Percentiles rank a stretch among this genome's conserved stretches.
phyloP scores from a whole-genome alignment of 1,139 yeast genomes.

The Eremothecium cymbalariae region DNA sequence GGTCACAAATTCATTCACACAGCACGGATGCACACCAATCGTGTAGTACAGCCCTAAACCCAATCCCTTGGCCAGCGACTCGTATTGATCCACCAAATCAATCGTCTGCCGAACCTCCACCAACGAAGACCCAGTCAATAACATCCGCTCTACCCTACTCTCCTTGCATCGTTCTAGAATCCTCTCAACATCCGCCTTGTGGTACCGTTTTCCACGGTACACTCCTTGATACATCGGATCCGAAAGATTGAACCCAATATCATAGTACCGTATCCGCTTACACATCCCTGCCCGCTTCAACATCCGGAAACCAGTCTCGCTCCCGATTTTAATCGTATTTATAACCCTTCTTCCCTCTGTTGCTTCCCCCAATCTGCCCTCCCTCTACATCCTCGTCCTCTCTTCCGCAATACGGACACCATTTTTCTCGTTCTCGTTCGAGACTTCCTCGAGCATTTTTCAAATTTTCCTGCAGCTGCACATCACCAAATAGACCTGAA shows the following conservation, averaged over 20 bases:
- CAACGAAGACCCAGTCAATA: constrained; percentile 77
- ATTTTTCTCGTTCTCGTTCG: no score
- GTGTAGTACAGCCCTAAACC: constrained; percentile 47
- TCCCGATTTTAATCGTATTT: no score
- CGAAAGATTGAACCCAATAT: constrained; percentile 73
- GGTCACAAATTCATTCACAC: constrained; percentile 53
- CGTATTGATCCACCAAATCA: constrained; percentile 34
- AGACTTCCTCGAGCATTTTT: no score
- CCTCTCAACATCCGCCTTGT: constrained; percentile 54
- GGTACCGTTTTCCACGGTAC: constrained; percentile 63
- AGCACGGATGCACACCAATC: constrained; percentile 92
- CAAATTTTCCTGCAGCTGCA: no score
- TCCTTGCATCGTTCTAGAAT: constrained; percentile 61
- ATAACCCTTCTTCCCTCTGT: no score
- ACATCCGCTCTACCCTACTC: constrained; percentile 58
- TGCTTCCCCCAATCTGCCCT: no score
- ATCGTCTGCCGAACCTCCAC: constrained; percentile 49
- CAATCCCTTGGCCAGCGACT: constrained; percentile 15
- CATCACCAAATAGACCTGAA: no score
- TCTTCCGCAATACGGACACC: no score
- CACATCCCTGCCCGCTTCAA: background rate
- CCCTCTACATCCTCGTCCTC: no score
- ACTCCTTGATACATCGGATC: constrained; percentile 81
- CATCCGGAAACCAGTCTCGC: no score
- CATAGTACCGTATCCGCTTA: constrained; percentile 22